phyloP scores from a whole-genome alignment of 1,284 basidiomycete genomes.

The Moesziomyces sp. region DNA sequence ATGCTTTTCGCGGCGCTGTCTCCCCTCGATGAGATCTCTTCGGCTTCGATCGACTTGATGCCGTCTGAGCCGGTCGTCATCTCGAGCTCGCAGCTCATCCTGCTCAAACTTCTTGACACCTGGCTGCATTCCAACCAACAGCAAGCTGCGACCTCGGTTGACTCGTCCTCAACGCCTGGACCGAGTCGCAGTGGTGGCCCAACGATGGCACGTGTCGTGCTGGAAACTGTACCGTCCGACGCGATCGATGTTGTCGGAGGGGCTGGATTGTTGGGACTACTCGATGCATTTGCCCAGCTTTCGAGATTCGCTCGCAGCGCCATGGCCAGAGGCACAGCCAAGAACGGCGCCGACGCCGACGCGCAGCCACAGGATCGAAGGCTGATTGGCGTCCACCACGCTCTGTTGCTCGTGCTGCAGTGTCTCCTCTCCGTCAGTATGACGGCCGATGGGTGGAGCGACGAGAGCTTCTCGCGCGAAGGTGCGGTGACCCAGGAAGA shows the following conservation, averaged over 20 bases:
- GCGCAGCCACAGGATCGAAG: constrained; percentile 37
- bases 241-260: not conserved
- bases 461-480: not conserved
- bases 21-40: constrained; percentile 21
- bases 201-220: not conserved
- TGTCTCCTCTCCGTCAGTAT: constrained; percentile 44
- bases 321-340: constrained; percentile 33
- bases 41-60: not conserved
- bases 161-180: not conserved
- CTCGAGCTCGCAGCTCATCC: constrained; percentile 39
- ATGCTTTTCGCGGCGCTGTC: constrained; percentile 21
- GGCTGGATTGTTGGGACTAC: constrained; percentile 17
- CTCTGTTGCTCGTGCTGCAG: constrained; percentile 42
- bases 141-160: not conserved
- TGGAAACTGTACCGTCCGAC: not conserved
- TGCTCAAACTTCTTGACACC: constrained; percentile 51
- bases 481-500: not conserved
- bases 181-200: not conserved
- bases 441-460: constrained; percentile 38
- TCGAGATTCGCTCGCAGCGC: constrained; percentile 35
- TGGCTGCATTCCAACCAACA: constrained; percentile 40
- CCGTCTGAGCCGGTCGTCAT: constrained; percentile 22
- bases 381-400: constrained; percentile 44
- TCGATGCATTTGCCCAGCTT: constrained; percentile 24
- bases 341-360: constrained; percentile 13